Conservation (phyloP, 2,329 filamentous ascomycete genomes). For the Colletotrichum sp. region DNA sequence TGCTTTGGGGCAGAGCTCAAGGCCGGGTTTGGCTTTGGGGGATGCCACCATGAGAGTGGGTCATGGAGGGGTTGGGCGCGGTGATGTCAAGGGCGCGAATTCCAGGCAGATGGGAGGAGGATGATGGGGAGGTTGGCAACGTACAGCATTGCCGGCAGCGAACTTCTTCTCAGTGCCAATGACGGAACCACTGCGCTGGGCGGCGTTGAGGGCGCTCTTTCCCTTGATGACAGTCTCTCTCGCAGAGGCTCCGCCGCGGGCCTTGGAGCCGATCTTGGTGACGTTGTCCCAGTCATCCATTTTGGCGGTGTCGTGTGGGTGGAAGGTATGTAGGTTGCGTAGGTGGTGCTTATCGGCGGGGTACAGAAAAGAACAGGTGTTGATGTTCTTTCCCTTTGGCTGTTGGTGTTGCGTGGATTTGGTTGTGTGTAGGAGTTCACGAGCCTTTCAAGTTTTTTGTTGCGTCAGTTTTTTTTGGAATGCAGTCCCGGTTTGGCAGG, state of each 20-base stretch:
- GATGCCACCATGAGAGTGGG: constrained; percentile 2
- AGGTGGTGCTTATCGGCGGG: neutral
- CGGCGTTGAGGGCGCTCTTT: constrained; percentile 84
- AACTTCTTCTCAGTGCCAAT: constrained; percentile 93
- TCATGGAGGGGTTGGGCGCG: neutral
- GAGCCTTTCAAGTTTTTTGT: neutral
- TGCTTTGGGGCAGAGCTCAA: neutral
- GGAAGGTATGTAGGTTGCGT: neutral
- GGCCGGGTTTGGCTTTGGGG: neutral
- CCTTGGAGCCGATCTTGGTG: constrained; percentile 94
- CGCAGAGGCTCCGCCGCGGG: constrained; percentile 66
- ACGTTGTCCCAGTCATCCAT: constrained; percentile 84
- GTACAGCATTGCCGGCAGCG: constrained; percentile 75
- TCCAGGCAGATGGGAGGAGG: neutral
- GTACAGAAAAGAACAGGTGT: neutral
- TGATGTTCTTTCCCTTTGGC: neutral
- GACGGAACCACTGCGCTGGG: constrained; percentile 78
- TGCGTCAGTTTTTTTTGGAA: constrained; percentile 15
- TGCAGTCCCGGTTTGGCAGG: neutral
- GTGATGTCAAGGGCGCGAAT: constrained; percentile 12
- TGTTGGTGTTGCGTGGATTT: constrained; percentile 19
- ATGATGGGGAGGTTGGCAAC: too few species aligned
- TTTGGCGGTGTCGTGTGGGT: constrained; percentile 49
- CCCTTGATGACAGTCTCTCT: constrained; percentile 92
- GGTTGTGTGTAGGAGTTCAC: neutral